Evolutionary conservation across 1,284 basidiomycete genomes (phyloP), one percentile per base, ranked within the genome.

Genomic region (Irpex rosettiformis): DNA sequence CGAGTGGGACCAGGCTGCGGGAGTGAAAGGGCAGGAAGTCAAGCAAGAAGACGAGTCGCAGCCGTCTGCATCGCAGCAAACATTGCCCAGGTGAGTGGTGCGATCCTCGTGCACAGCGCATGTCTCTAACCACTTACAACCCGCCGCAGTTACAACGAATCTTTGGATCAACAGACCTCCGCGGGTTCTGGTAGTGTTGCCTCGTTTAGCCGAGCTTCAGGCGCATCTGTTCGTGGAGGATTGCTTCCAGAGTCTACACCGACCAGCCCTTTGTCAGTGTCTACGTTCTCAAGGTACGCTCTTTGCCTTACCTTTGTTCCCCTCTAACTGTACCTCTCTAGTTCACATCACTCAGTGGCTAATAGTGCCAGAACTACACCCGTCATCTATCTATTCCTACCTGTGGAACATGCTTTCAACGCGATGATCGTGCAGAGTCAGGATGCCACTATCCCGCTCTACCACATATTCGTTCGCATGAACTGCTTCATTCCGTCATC

Each of bases 401-500:
- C 52, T 28, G 57, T 56, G 6, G 28, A 69, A 30, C 54, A 67
- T 33, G 67, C 68, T 8, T 66, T 63, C 59, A 75, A 75, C 59
- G 66, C 71, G 42, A 77, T 63, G 61, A 67, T 58, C 66, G 70
- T 59, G 61, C 55, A 64, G 16, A 60, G 64, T 30, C 64, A 65
- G 10, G 63, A 65, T 11, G 69, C 72, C 47, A 61, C 65, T n/a
- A 59, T 67, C 21, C 71, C 73, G 3, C 58, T 66, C 13, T 78
- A 78, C 54, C 69, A 75, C 59, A 72, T 78, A 13, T 67, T 73
- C 1, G 72, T 76, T 7, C 61, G 63, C 48, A 64, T 74, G 62
- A 76, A 78, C 60, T 74, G 70, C 57, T 75, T 78, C 63, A 72
- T 73, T 33, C 76, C 76, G 0, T 67, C 70, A 6, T 74, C 72